phyloP scores from a whole-genome alignment of 2,329 filamentous ascomycete genomes.

The Pseudocercospora fuligena region DNA sequence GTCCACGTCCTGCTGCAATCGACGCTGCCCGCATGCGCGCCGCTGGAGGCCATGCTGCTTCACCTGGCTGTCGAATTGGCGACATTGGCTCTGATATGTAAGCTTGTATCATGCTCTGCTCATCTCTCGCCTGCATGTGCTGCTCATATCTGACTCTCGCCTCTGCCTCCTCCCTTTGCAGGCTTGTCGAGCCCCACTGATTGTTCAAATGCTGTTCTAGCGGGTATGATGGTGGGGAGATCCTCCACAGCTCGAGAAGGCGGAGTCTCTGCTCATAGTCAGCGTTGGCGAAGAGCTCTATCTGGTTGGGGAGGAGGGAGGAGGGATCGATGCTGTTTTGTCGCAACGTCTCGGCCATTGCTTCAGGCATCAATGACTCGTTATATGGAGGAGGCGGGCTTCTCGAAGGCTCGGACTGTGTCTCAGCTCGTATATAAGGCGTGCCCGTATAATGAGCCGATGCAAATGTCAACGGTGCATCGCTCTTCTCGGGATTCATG shows the following conservation, averaged over 20 bases:
- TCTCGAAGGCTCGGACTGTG: conserved; percentile 39
- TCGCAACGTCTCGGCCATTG: conserved; percentile 55
- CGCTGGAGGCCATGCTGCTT: conserved; percentile 36
- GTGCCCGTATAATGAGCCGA: conserved; percentile 87
- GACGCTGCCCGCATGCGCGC: conserved; percentile 38
- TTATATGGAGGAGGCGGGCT: conserved; percentile 40
- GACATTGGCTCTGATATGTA: conserved; percentile 33
- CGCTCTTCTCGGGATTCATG: conserved; percentile 27
- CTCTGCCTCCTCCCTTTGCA: conserved; percentile 60
- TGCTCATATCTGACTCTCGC: conserved; percentile 63
- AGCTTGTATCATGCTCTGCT: conserved; percentile 36
- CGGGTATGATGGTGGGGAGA: conserved; percentile 69
- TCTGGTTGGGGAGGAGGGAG: conserved; percentile 72
- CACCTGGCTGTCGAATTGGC: conserved; percentile 33
- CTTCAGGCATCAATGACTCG: conserved; percentile 35
- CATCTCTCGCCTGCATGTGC: conserved; percentile 27
- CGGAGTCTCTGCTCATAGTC: conserved; percentile 73
- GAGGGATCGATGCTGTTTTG: conserved; percentile 72
- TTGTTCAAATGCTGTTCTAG: conserved; percentile 49
- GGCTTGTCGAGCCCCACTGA: conserved; percentile 62
- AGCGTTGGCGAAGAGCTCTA: conserved; percentile 78
- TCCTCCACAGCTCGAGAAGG: conserved; percentile 83
- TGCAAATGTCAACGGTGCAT: conserved; percentile 68
- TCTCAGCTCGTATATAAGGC: conserved; percentile 63
- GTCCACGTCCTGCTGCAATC: conserved; percentile 30